Base-by-base conservation (phyloP, 78 protist genomes). In the Capsaspora owczarzaki region DNA sequence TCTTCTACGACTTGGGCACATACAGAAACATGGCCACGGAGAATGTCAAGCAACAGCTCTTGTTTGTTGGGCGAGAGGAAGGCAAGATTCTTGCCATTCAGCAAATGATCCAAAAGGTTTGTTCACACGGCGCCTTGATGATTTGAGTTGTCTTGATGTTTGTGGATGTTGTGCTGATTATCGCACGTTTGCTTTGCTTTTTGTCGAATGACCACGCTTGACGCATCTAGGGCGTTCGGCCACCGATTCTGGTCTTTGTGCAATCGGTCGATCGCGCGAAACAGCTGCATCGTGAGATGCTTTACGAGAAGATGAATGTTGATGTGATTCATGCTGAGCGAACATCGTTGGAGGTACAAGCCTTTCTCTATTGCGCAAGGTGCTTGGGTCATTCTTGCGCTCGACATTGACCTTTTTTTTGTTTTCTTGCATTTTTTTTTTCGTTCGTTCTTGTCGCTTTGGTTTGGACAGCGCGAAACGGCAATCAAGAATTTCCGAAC, bases 211-310 rank as follows among this genome's bases (percentile, higher is more conserved):
- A 37, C 74, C 8, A 16, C 47, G 74, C 74, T 37, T 68, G 74
- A 33, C 37, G 10, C 40, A 68, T 37, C 43, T 72, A 89, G 85
- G 98, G 98, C 29, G 16, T 96, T 23, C 60, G 76, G 70, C 98
- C 97, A 46, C 98, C 98, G 14, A 86, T 95, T 5, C 85, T 95
- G 42, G 79, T 96, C n/a, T 96, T 96, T 37, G 93, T 93, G 27
- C 98, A 96, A 78, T 84, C 92, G 35, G 90, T 82, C 35, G 97
- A 92, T 69, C 78, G 98, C 23, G 94, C 96, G 31, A 76, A 83
- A n/a, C 89, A 92, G 77, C 78, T 96, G 46, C 89, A 80, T 81
- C 80, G 82, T 41, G 96, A 92, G 79, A 61, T 94, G 40, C 68
- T 78, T 19, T 83, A 75, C 38, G 93, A 89, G 35, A 88, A 85